Base-by-base conservation (phyloP, 495 filamentous ascomycete species). In the Penicillium chermesinum region DNA sequence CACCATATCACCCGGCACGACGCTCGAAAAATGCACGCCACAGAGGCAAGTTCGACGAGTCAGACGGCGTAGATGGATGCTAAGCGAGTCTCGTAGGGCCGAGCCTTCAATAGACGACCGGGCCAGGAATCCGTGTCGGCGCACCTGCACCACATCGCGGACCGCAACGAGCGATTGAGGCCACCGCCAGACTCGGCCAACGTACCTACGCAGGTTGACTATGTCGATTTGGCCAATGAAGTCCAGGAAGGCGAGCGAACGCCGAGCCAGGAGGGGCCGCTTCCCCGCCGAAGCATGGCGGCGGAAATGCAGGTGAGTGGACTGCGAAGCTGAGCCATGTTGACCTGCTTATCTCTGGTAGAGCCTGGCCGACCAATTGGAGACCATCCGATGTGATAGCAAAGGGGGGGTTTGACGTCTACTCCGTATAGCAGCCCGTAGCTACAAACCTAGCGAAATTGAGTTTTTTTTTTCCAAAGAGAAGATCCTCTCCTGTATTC, bases 341-440 rank as follows among this genome's bases (percentile, higher is more conserved):
- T 36, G 33, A 34, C 27, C 35, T 20, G 41, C 12, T 44, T 18
- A n/a, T n/a, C n/a, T n/a, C n/a, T n/a, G n/a, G 8, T 44, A 69
- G 65, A 69, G 65, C 53, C 61, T 58, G 7, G 66, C 66, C 4
- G 64, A 67, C 49, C 65, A 66, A 36, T 50, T 61, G 7, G 63
- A 64, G 14, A 40, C 64, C 49, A 48, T 50, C 7, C 46, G 57
- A 19, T 45, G 45, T 30, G 52, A 42, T 0, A 60, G 46, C 17
- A 34, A 40, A 9, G 49, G 49, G 39, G n/a, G 18, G 32, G 15
- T 14, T 30, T 16, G n/a, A n/a, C n/a, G n/a, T n/a, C n/a, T n/a
- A n/a, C n/a, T n/a, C n/a, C n/a, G n/a, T n/a, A n/a, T n/a, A n/a
- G n/a, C n/a, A n/a, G n/a, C n/a, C n/a, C n/a, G n/a, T n/a, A n/a